These are phyloP conservation scores for Isatis tinctoria DNA, from an alignment of 345 rosid genomes.

Conservation along the genomic window DNA sequence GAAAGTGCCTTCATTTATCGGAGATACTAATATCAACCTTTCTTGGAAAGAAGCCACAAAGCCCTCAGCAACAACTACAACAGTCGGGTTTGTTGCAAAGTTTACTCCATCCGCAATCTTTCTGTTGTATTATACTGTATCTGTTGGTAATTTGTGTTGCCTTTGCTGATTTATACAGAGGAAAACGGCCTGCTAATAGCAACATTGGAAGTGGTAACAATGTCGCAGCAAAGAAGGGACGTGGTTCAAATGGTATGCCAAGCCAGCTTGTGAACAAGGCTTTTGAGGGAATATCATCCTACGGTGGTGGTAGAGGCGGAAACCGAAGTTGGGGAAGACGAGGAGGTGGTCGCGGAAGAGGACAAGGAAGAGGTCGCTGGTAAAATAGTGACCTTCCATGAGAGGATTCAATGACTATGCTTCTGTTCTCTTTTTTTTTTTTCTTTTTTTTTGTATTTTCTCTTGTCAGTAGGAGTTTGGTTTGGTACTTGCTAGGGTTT, in stretches of 20 bases:
- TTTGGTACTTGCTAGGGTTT: slow-evolving; percentile 24
- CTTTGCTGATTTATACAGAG: slow-evolving; percentile 39
- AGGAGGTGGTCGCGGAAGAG: slow-evolving; percentile 61
- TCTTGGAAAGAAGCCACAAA: slow-evolving; percentile 92
- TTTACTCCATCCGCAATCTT: background rate
- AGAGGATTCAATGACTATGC: slow-evolving; percentile 1
- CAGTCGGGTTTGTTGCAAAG: slow-evolving; percentile 54
- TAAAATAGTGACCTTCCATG: slow-evolving; percentile 22
- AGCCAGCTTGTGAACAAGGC: slow-evolving; percentile 90
- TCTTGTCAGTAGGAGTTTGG: slow-evolving; percentile 9
- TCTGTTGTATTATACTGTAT: background rate
- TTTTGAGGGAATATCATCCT: slow-evolving; percentile 69
- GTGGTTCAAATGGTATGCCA: slow-evolving; percentile 38
- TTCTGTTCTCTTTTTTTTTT: background rate
- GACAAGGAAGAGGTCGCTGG: slow-evolving; percentile 61
- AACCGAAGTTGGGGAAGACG: slow-evolving; percentile 58
- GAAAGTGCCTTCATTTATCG: slow-evolving; percentile 81
- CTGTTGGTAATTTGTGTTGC: background rate
- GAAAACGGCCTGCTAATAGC: slow-evolving; percentile 64
- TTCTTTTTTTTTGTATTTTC: background rate
- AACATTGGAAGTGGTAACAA: slow-evolving; percentile 49
- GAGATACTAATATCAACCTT: slow-evolving; percentile 78
- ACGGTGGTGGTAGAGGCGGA: slow-evolving; percentile 52
- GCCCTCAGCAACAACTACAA: slow-evolving; percentile 41
- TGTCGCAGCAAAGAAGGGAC: slow-evolving; percentile 56